Evolutionary conservation across 352 stramenopile genomes (phyloP).

Genomic region (Aphanomyces astaci): DNA sequence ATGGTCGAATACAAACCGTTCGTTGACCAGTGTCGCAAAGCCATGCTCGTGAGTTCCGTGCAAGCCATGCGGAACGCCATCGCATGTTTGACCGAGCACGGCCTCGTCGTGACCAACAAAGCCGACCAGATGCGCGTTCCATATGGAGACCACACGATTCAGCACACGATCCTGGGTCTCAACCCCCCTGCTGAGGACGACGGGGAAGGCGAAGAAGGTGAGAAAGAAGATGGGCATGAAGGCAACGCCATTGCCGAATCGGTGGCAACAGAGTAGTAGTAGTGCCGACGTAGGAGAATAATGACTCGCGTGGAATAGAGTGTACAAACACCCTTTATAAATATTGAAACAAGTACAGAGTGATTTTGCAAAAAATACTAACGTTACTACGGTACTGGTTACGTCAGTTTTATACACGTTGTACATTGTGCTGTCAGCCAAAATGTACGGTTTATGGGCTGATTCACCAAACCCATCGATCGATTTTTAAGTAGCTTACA

Average conservation of each 20-base stretch:
- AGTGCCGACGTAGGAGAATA: neutral
- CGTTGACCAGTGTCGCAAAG: constrained; percentile 7
- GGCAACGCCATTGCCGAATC: too few species aligned
- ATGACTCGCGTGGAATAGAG: neutral
- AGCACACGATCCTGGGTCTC: constrained; percentile 8
- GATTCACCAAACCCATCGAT: too few species aligned
- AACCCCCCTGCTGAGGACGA: neutral
- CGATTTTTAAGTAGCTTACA: too few species aligned
- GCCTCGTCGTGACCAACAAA: neutral
- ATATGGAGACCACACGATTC: constrained; percentile 16
- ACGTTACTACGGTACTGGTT: too few species aligned
- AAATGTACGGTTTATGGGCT: too few species aligned
- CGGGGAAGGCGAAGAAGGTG: neutral
- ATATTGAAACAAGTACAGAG: too few species aligned
- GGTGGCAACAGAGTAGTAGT: too few species aligned
- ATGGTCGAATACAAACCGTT: constrained; percentile 10
- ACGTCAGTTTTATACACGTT: too few species aligned
- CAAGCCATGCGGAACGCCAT: constrained; percentile 17
- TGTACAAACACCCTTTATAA: too few species aligned
- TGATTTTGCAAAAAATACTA: too few species aligned
- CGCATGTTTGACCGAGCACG: constrained; percentile 11
- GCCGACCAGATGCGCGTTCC: constrained; percentile 8
- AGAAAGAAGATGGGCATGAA: too few species aligned
- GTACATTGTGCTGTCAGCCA: too few species aligned
- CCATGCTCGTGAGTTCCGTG: constrained; percentile 5